These are phyloP conservation scores for Plasmodium knowlesi DNA, from an alignment of 169 alveolate species.

Conservation along the genomic window DNA sequence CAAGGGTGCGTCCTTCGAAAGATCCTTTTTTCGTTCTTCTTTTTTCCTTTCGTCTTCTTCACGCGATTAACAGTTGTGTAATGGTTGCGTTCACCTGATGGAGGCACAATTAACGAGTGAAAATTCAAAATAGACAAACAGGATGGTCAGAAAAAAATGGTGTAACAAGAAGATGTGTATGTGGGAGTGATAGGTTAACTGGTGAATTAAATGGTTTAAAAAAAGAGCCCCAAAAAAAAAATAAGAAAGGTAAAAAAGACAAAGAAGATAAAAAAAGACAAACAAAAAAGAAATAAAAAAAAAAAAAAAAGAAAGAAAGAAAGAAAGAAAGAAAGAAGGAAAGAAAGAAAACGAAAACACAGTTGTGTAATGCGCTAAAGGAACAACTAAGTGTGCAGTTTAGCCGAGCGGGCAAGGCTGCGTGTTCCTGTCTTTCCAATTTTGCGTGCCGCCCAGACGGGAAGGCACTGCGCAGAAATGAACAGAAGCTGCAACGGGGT, in stretches of 20 bases:
- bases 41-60: not conserved
- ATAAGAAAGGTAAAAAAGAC: not conserved
- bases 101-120: not conserved
- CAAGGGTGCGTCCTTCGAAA: not conserved
- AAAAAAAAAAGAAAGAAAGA: not conserved
- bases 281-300: not conserved
- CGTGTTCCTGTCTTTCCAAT: not conserved
- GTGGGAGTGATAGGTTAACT: not conserved
- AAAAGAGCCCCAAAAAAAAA: not conserved
- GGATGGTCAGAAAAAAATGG: not conserved
- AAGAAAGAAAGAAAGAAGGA: no score
- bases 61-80: not conserved
- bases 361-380: not conserved
- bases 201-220: not conserved
- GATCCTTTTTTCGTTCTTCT: not conserved
- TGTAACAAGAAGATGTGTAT: not conserved
- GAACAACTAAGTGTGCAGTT: slow-evolving; percentile 16
- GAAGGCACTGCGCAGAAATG: not conserved
- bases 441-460: not conserved
- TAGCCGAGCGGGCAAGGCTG: not conserved
- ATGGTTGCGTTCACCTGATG: not conserved
- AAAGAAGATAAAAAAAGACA: not conserved
- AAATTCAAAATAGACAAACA: not conserved
- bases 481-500: not conserved
- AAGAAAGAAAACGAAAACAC: not conserved